Evolutionary conservation across 257 asterid species (phyloP), one percentile per base, ranked within the genome.

Genomic region (Avicennia marina): DNA sequence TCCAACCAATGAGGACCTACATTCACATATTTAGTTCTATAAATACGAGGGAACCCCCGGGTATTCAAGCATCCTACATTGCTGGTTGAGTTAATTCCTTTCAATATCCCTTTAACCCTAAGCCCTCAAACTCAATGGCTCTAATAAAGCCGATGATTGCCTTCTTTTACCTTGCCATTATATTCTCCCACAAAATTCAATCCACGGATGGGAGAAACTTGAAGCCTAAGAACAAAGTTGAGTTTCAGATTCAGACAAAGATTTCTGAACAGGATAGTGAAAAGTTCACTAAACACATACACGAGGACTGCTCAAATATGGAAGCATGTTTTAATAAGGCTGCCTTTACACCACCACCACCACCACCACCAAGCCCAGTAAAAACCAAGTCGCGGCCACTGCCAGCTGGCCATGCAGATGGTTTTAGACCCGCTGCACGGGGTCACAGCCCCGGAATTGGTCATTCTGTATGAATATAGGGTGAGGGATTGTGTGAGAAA

Each of bases 381-480:
- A 7, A 3, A 29, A 7, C 33, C 7, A 7, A 29, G 33, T 29
- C 7, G 3, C 5, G 5, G 7, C 33, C 33, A 29, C 5, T 7
- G 33, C 3, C 33, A 29, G 5, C 33, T 2, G 33, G 33, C 33
- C 58, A 3, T 41, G 40, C 55, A 18, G 24, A 53, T 21, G 76
- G 47, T 47, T 68, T 78, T 45, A 71, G 69, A 55, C 73, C 82
- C 13, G 75, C 82, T 7, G 20, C 53, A 40, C 81, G 84, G 20
- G 84, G 87, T 42, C 72, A 77, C 53, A 81, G 88, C 69, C 82
- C 82, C 10, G 80, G 88, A 36, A 60, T 75, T 13, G 85, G 82
- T 11, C 88, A 81, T 58, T 67, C 69, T 60, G 7, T 29, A 29
- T 2, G 7, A 2, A 7, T 29, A 7, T 29, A 29, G 33, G 7